Evolutionary conservation across 257 asterid genomes (phyloP), one percentile per base, ranked within the genome.

Genomic region (Solanum medicagineum): DNA sequence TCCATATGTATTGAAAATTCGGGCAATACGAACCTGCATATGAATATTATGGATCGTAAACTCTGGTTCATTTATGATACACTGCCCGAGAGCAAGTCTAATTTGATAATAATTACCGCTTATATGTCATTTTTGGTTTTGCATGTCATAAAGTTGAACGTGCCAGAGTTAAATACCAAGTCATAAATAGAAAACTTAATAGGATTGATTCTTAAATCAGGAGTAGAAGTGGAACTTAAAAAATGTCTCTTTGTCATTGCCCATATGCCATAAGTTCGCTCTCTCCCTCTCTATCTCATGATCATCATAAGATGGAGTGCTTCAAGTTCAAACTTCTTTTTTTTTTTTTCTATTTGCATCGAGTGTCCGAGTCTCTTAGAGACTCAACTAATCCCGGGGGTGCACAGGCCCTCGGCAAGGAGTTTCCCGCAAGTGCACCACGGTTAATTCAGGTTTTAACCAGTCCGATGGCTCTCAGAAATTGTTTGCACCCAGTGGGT

Each of bases 1-100:
- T 68, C 99, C 99, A 55, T 96, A 96, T 69, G 98, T 96, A 81
- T 96, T 94, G 92, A 96, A 96, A 86, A 96, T 96, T 85, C 99
- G 98, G 15, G 98, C 99, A 87, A 96, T 96, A 80, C 98, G 98
- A 87, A 96, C 99, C 99, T 96, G 91, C 80, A 85, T 44, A 85
- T 51, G 62, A 10, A 16, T 17, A 29, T 79, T 79, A 79, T 19
- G 45, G 47, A 19, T 79, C 1, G 29, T 79, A 6, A 79, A 79
- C 17, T 79, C 83, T 53, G 65, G 65, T 29, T 29, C 29, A 4
- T 79, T 11, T 26, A 53, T 53, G 19, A 53, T n/a, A 6, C 57
- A 73, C 57, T 22, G n/a, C 40, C 7, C 0, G 81, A 12, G 40
- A 45, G 81, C 19, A 73, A 45, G 57, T 73, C 15, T 73, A 53